phyloP scores from a whole-genome alignment of 176 grass and related monocot genomes.

The Oryza officinalis region DNA sequence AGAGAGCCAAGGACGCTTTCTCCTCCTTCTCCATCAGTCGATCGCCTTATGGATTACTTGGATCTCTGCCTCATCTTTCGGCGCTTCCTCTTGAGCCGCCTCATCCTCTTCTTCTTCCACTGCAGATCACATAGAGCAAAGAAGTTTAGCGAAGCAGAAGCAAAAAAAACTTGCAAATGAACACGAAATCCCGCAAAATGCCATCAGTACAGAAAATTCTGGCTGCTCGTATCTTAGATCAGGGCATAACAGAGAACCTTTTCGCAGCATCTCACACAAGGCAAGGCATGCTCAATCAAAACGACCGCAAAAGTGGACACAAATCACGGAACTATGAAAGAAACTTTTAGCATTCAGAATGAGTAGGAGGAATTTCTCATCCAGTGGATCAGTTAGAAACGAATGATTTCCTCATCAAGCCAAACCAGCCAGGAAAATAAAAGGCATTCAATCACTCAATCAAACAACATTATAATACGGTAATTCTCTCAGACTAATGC shows the following conservation, averaged over 20 bases:
- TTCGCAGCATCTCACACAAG: no score
- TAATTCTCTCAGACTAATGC: constrained; percentile 12
- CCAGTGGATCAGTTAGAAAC: not conserved
- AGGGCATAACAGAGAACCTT: not conserved
- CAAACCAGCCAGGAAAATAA: not conserved
- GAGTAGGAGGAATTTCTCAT: constrained; percentile 33
- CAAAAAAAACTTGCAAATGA: not conserved
- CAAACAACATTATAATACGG: no score
- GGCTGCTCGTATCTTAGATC: not conserved
- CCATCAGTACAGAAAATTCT: not conserved
- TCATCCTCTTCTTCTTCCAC: constrained; percentile 87
- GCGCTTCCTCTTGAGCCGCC: constrained; percentile 71
- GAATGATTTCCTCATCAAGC: not conserved
- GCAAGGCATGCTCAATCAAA: no score
- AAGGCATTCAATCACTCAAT: not conserved
- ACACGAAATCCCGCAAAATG: not conserved
- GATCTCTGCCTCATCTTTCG: constrained; percentile 78
- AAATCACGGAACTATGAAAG: not conserved
- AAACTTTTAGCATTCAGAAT: not conserved
- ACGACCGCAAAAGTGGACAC: not conserved
- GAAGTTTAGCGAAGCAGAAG: not conserved
- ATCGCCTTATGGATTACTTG: constrained; percentile 30
- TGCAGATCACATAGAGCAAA: not conserved
- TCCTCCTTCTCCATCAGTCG: not conserved
- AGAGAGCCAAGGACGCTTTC: not conserved